A percentile compares a stretch with the other conserved stretches of the same genome.
phyloP scores from a whole-genome alignment of 1,139 yeast species.

The Nakaseomyces delphensis region DNA sequence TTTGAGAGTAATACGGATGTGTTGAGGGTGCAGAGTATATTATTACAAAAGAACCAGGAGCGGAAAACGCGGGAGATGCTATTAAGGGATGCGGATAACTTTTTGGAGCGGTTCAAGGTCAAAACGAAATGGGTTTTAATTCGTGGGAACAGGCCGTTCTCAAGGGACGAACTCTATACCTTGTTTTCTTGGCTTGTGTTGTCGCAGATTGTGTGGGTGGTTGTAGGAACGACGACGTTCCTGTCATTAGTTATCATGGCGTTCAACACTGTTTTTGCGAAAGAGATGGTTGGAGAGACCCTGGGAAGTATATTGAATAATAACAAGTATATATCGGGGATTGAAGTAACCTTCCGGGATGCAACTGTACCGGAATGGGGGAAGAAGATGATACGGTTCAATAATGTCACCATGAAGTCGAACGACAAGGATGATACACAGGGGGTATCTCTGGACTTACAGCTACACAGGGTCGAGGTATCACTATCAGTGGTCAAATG shows the following conservation, averaged over 20 bases:
- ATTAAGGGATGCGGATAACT: slow-evolving; percentile 39
- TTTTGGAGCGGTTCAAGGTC: slow-evolving; percentile 39
- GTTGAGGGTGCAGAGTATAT: slow-evolving; percentile 22
- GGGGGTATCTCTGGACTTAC: slow-evolving; percentile 28
- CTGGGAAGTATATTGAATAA: slow-evolving; percentile 30
- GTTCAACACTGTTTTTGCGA: slow-evolving; percentile 36
- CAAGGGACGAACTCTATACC: slow-evolving; percentile 49
- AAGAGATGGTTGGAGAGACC: slow-evolving; percentile 33
- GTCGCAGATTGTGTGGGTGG: slow-evolving; percentile 38
- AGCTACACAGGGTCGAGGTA: slow-evolving; percentile 46
- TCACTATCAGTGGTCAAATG: slow-evolving; percentile 59
- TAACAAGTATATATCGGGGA: slow-evolving; percentile 28
- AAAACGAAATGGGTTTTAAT: slow-evolving; percentile 53
- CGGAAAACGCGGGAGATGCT: slow-evolving; percentile 32
- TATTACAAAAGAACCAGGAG: slow-evolving; percentile 22
- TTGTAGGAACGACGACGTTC: slow-evolving; percentile 58
- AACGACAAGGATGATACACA: slow-evolving; percentile 23
- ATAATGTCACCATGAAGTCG: slow-evolving; percentile 40
- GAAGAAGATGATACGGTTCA: slow-evolving; percentile 53
- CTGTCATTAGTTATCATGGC: slow-evolving; percentile 46
- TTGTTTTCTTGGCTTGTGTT: slow-evolving; percentile 38
- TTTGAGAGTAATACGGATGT: slow-evolving; percentile 12
- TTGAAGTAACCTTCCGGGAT: slow-evolving; percentile 35
- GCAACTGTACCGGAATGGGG: slow-evolving; percentile 45
- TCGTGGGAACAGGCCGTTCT: slow-evolving; percentile 40